These are phyloP conservation scores for Leishmania lainsoni DNA, from an alignment of 208 protist species.

Conservation along the genomic window DNA sequence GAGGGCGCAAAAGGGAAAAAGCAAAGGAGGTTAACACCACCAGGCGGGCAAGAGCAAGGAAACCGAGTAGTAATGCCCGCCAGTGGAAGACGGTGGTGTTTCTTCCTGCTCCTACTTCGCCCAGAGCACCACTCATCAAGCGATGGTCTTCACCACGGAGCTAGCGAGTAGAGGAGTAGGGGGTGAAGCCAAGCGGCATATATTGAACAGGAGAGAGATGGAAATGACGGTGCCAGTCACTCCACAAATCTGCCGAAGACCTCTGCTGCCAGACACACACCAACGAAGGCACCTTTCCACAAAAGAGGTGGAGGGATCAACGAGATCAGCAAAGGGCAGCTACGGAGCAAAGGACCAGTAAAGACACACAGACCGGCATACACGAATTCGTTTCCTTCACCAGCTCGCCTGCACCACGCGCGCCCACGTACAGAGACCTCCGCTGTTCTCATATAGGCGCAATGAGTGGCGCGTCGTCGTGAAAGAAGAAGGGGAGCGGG, in stretches of 20 bases:
- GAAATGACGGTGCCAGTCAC: too few relatives aligned
- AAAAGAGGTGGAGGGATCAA: too few relatives aligned
- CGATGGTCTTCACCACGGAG: background rate
- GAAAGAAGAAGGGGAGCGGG: background rate
- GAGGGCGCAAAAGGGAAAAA: background rate
- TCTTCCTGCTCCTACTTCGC: background rate
- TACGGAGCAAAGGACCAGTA: too few relatives aligned
- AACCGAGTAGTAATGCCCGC: background rate
- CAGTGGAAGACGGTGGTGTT: background rate
- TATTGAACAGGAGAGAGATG: too few relatives aligned
- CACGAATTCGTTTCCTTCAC: background rate
- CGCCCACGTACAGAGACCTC: too few relatives aligned
- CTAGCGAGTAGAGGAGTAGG: background rate
- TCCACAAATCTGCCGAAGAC: too few relatives aligned
- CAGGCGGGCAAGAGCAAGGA: background rate
- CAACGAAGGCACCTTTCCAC: background rate
- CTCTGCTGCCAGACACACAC: conserved; percentile 3
- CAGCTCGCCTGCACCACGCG: background rate
- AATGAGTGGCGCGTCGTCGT: background rate
- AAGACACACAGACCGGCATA: background rate
- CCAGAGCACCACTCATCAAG: background rate
- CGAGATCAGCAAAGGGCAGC: too few relatives aligned
- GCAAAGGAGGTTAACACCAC: background rate
- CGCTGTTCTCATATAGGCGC: too few relatives aligned
- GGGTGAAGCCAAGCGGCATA: too few relatives aligned